These are phyloP conservation scores for Stentor roeselii DNA, from an alignment of 73 alveolate species.

Conservation along the genomic window DNA sequence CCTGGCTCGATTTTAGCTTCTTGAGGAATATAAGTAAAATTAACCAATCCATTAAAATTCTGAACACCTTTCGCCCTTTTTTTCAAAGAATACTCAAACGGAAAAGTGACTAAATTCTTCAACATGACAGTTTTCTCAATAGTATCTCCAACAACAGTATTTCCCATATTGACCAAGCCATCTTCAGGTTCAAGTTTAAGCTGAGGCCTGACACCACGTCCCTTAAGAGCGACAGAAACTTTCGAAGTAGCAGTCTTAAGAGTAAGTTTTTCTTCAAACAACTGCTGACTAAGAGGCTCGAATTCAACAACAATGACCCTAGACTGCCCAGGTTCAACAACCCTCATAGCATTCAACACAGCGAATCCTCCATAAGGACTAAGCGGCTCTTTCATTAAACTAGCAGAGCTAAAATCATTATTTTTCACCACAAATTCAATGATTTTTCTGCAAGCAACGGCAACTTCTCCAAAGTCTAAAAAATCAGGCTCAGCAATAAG, in stretches of 20 bases:
- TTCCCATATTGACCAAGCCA: slow-evolving; percentile 85
- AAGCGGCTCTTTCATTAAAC: slow-evolving; percentile 80
- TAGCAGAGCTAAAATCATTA: slow-evolving; percentile 70
- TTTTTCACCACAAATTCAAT: slow-evolving; percentile 77
- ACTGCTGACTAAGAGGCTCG: slow-evolving; percentile 82
- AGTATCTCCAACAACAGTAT: slow-evolving; percentile 71
- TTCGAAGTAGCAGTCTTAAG: slow-evolving; percentile 78
- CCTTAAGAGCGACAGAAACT: slow-evolving; percentile 81
- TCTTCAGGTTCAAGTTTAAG: slow-evolving; percentile 78
- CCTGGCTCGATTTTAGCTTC: slow-evolving; percentile 85
- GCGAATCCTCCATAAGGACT: slow-evolving; percentile 91
- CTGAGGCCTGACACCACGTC: slow-evolving; percentile 97
- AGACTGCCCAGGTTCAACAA: slow-evolving; percentile 84
- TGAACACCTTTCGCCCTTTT: slow-evolving; percentile 76
- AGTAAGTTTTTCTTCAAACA: slow-evolving; percentile 84
- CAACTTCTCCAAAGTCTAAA: slow-evolving; percentile 93
- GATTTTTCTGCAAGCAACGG: slow-evolving; percentile 87
- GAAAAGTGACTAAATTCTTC: slow-evolving; percentile 82
- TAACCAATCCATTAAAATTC: slow-evolving; percentile 72
- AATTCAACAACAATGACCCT: slow-evolving; percentile 84
- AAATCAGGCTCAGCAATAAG: slow-evolving; percentile 80
- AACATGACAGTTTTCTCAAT: slow-evolving; percentile 81
- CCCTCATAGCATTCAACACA: slow-evolving; percentile 87
- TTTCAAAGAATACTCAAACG: slow-evolving; percentile 73
- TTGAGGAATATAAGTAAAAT: slow-evolving; percentile 86